These are phyloP conservation scores for Apiotrichum sp. DNA, from an alignment of 1,284 basidiomycete genomes.

Conservation along the genomic window DNA sequence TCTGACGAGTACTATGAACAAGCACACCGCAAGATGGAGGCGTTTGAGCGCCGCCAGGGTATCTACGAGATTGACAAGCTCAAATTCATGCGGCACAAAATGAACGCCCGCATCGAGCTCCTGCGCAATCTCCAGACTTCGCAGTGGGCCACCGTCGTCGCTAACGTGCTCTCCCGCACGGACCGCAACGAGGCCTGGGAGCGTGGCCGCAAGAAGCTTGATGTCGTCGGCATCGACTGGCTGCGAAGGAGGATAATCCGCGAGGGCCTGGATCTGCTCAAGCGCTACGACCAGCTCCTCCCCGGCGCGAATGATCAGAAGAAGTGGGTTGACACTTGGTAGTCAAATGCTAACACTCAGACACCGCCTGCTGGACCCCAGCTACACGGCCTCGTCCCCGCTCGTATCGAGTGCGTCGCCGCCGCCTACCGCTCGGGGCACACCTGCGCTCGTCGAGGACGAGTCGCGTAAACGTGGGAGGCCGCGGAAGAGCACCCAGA, in stretches of 20 bases:
- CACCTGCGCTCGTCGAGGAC: neutral
- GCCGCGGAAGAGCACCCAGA: neutral
- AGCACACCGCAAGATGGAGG: constrained; percentile 77
- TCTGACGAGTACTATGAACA: constrained; percentile 78
- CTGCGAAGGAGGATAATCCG: constrained; percentile 32
- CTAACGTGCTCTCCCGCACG: constrained; percentile 13
- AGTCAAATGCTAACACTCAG: no score
- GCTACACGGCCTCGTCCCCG: neutral
- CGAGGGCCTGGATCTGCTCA: constrained; percentile 41
- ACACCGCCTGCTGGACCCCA: neutral
- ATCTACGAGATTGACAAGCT: constrained; percentile 84
- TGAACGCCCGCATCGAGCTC: constrained; percentile 80
- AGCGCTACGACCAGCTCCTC: constrained; percentile 23
- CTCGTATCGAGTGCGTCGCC: neutral
- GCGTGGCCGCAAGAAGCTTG: constrained; percentile 31
- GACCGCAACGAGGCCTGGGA: constrained; percentile 18
- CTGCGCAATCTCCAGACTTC: constrained; percentile 51
- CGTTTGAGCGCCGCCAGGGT: constrained; percentile 75
- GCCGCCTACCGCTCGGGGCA: neutral
- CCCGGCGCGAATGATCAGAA: constrained; percentile 7
- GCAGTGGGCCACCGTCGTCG: constrained; percentile 28
- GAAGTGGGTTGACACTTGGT: constrained; percentile 30
- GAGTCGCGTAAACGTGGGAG: neutral
- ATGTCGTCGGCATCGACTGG: constrained; percentile 31
- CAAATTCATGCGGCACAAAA: constrained; percentile 81